Evolutionary conservation across 768 basidiomycete genomes (phyloP).

Genomic region (Coprinopsis strossmayeri): DNA sequence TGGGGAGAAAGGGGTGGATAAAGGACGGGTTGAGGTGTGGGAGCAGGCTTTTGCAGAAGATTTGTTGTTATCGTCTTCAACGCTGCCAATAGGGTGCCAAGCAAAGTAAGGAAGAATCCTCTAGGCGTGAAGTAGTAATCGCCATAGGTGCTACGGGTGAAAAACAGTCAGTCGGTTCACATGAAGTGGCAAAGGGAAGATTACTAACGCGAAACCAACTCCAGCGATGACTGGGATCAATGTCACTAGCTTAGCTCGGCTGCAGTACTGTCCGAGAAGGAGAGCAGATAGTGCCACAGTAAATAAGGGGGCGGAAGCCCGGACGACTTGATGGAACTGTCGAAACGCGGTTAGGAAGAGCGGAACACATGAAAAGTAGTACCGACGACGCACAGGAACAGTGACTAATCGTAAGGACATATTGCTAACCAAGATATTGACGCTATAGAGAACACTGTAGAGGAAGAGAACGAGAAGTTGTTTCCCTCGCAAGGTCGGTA

Average conservation of each 20-base stretch:
- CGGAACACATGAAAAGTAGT: conserved; percentile 13
- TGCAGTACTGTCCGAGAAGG: conserved; percentile 59
- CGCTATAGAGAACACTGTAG: conserved; percentile 89
- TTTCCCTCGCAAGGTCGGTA: conserved; percentile 30
- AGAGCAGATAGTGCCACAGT: conserved; percentile 72
- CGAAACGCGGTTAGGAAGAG: background rate
- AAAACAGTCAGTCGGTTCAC: background rate
- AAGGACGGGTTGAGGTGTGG: background rate
- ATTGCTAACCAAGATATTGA: conserved; percentile 96
- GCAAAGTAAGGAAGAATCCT: conserved; percentile 82
- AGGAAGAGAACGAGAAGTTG: conserved; percentile 65
- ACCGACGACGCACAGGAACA: conserved; percentile 56
- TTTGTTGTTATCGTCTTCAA: conserved; percentile 92
- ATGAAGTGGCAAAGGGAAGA: background rate
- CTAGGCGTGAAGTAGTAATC: conserved; percentile 88
- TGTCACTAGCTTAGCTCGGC: conserved; percentile 56
- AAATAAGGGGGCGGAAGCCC: conserved; percentile 90
- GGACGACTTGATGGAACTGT: conserved; percentile 96
- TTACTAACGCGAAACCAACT: conserved; percentile 81
- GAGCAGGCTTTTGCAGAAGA: conserved; percentile 36
- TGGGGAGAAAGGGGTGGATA: background rate
- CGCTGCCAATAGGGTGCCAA: conserved; percentile 88
- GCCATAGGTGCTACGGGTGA: conserved; percentile 63
- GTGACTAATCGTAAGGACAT: conserved; percentile 86
- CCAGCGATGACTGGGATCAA: conserved; percentile 84